Base-by-base conservation (phyloP, 768 basidiomycete species). In the Boletus huronensis region DNA sequence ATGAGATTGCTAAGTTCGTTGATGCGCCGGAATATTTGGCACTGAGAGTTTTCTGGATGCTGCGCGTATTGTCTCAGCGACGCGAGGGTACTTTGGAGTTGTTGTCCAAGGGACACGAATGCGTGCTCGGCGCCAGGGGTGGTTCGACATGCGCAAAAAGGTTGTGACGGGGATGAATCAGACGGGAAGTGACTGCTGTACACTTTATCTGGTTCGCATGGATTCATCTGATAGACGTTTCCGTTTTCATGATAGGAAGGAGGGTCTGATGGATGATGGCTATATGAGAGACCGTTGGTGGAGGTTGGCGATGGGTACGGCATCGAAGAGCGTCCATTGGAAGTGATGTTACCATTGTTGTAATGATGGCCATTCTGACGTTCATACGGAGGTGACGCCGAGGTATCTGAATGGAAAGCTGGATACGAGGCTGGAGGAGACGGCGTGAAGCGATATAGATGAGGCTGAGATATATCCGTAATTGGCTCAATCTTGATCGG, bases 371-470 rank as follows among this genome's bases (percentile, higher is more conserved):
- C 61, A 41, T 68, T 72, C 45, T 70, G 69, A 3, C 69, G 64
- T 69, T 73, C 63, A 63, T 70, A 59, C 46, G 69, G 62, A 60
- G 70, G 61, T 67, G 74, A 72, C 53, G 71, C 59, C 56, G 67
- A 67, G 16, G 59, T 70, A 55, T 81, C 79, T 44, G 75, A 67
- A 63, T 80, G 76, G 70, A 79, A 80, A 41, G 73, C 74, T 34
- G 82, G 75, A 70, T 82, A 82, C 58, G 79, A 78, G 59, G 79
- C 75, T 50, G 76, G 78, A 55, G 81, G 82, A 5, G 84, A 86
- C 11, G 82, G 79, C 19, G 84, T 83, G 72, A 88, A 85, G 57
- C 87, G 84, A 71, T 88, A 88, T 38, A 88, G 77, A 59, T 79
- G 77, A 13, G 79, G 67, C 40, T 73, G 70, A 31, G 77, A 67